Conservation (phyloP, 2,329 filamentous ascomycete genomes). For the Exophiala xenobiotica region DNA sequence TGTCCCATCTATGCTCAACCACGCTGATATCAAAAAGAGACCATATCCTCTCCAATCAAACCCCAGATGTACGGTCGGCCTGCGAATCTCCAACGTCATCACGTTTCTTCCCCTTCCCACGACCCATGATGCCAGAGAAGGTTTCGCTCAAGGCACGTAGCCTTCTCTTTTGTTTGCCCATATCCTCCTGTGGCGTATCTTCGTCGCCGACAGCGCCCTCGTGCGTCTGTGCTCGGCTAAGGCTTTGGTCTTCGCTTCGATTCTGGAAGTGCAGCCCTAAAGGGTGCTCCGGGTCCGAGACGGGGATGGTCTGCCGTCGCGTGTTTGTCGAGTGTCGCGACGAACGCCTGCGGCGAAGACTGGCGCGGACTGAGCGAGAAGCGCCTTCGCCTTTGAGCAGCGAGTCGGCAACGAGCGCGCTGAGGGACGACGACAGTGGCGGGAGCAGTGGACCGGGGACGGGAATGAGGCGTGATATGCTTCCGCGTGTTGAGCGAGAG, state of each 20-base stretch:
- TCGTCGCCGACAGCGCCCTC: conserved; percentile 11
- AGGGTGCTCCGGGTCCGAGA: conserved; percentile 14
- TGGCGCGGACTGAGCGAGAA: conserved; percentile 18
- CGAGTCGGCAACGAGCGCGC: conserved; percentile 64
- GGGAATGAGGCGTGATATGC: conserved; percentile 51
- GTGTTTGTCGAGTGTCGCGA: conserved; percentile 15
- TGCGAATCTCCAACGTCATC: not conserved
- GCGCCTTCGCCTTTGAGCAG: conserved; percentile 56
- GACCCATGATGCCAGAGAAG: conserved; percentile 20
- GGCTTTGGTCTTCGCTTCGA: conserved; percentile 6
- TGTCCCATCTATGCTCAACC: too few species aligned
- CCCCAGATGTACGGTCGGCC: not conserved
- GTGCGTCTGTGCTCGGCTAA: conserved; percentile 17
- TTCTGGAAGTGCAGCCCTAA: conserved; percentile 6
- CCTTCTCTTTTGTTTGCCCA: conserved; percentile 7
- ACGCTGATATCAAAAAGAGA: too few species aligned
- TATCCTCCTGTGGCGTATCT: not conserved
- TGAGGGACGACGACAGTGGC: conserved; percentile 60
- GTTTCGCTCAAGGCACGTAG: conserved; percentile 23
- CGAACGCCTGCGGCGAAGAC: conserved; percentile 23
- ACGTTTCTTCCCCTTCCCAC: conserved; percentile 11
- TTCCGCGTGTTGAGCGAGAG: conserved; percentile 40
- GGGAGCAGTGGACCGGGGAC: conserved; percentile 59
- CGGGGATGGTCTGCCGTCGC: conserved; percentile 11
- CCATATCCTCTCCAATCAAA: too few species aligned